phyloP scores from a whole-genome alignment of 441 rosid genomes.

The Euphorbia corollata region DNA sequence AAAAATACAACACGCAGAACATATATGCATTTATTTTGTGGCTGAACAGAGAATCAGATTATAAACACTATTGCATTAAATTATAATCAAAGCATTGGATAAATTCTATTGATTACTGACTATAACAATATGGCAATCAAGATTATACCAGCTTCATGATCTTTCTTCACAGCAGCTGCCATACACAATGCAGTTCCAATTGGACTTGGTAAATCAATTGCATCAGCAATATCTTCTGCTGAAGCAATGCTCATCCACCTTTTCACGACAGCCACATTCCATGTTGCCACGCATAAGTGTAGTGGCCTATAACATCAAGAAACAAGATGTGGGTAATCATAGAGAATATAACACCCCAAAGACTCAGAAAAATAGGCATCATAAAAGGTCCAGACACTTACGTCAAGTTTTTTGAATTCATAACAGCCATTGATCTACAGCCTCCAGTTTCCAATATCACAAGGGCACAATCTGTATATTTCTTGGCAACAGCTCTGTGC shows the following conservation, averaged over 20 bases:
- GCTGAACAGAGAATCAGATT: background rate
- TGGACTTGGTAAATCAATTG: slow-evolving; percentile 75
- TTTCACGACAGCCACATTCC: slow-evolving; percentile 88
- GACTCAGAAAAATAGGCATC: background rate
- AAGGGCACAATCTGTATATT: slow-evolving; percentile 88
- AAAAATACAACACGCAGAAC: background rate
- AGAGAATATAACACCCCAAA: background rate
- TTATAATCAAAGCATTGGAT: background rate
- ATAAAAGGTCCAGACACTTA: slow-evolving; percentile 32
- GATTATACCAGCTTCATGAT: slow-evolving; percentile 74
- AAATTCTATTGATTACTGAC: background rate
- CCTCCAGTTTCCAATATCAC: slow-evolving; percentile 92
- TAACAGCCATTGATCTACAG: slow-evolving; percentile 71
- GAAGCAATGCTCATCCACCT: slow-evolving; percentile 89
- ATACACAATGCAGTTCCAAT: slow-evolving; percentile 89
- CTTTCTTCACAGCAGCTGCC: slow-evolving; percentile 89
- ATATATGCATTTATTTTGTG: background rate
- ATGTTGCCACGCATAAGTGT: slow-evolving; percentile 82
- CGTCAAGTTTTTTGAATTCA: slow-evolving; percentile 77
- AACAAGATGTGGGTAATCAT: slow-evolving; percentile 7
- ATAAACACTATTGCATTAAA: background rate
- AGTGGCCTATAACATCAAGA: slow-evolving; percentile 58
- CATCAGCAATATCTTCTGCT: slow-evolving; percentile 56
- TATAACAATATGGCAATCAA: slow-evolving; percentile 2
- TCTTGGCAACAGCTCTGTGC: slow-evolving; percentile 85